phyloP scores from a whole-genome alignment of 2,329 filamentous ascomycete genomes.

The Trichoderma endophyticum region DNA sequence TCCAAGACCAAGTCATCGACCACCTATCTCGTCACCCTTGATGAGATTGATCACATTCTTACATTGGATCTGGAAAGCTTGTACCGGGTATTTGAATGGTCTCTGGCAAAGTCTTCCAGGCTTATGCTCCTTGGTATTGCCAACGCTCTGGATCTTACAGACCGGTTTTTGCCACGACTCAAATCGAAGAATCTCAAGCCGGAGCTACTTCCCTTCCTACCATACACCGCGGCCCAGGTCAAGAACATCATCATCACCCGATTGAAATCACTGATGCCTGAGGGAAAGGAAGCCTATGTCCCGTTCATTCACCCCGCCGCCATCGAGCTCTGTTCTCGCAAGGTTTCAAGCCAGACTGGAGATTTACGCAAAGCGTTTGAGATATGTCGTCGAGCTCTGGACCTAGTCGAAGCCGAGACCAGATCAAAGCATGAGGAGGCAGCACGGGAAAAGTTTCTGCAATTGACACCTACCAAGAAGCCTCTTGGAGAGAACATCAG shows the following conservation, averaged over 20 bases:
- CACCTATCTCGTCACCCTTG: constrained; percentile 80
- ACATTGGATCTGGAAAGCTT: constrained; percentile 84
- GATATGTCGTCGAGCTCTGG: constrained; percentile 83
- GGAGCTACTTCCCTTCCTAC: constrained; percentile 83
- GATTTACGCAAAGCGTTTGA: constrained; percentile 95
- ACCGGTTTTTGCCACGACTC: constrained; percentile 87
- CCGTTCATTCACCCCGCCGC: constrained; percentile 93
- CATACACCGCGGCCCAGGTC: constrained; percentile 85
- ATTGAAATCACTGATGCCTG: constrained; percentile 69
- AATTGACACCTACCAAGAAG: constrained; percentile 67
- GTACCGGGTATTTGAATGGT: constrained; percentile 96
- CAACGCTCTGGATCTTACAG: constrained; percentile 92
- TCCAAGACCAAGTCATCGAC: constrained; percentile 53
- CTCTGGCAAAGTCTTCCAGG: constrained; percentile 73
- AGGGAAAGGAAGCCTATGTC: constrained; percentile 57
- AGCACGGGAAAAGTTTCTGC: constrained; percentile 53
- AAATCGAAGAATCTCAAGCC: constrained; percentile 92
- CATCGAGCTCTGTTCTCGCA: constrained; percentile 90
- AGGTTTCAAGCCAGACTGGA: constrained; percentile 89
- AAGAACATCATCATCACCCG: constrained; percentile 81
- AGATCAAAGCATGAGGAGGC: constrained; percentile 67
- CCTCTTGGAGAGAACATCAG: constrained; percentile 81
- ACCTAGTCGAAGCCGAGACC: constrained; percentile 83
- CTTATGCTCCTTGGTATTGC: constrained; percentile 89
- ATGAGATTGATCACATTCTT: constrained; percentile 93